Base-by-base conservation (phyloP, 192 early-diverging fungal genomes). In the Coemansia aciculifera region DNA sequence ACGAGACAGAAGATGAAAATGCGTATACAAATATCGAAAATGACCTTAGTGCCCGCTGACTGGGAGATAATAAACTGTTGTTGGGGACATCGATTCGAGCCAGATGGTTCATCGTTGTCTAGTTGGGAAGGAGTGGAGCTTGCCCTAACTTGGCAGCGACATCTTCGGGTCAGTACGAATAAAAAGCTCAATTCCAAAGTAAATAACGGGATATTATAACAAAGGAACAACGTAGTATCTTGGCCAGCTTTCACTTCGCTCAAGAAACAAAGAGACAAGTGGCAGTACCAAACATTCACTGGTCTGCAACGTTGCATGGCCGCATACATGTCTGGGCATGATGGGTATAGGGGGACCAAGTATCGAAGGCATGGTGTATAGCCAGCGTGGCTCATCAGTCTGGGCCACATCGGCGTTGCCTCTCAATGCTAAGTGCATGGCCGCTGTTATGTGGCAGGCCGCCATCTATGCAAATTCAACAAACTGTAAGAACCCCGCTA, bases 1-100 rank as follows among this genome's bases (percentile, higher is more conserved):
- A 49, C 15, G 74, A 77, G 31, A 64, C 37, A 0, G 27, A 34
- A 1, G 68, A 42, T 9, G 68, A 75, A 43, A 59, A 42, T 6
- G 56, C 39, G 54, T 67, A 67, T 44, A 67, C 32, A 21, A 67
- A 40, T 44, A 67, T 43, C 0, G 43, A 38, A 27, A 43, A 59
- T 19, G 59, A 38, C 34, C 21, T 60, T 38, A 60, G 36, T 21
- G 34, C 5, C 34, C 36, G 59, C 59, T 60, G 59, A 12, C 34
- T 36, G 10, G 59, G 7, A 38, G 36, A 21, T 4, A 23, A 15
- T 38, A 23, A 3, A 2, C 17, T 36, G 12, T 60, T 12, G 59
- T 38, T 60, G 3, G 21, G n/a, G 34, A 60, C 59, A n/a, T 60
- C 36, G 19, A 60, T 38, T 23, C 59, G 34, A 38, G 59, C 59